A percentile compares a stretch with the other conserved stretches of the same genome.
Evolutionary conservation across 257 asterid species (phyloP).

Genomic region (Solanum corneliomulleri): DNA sequence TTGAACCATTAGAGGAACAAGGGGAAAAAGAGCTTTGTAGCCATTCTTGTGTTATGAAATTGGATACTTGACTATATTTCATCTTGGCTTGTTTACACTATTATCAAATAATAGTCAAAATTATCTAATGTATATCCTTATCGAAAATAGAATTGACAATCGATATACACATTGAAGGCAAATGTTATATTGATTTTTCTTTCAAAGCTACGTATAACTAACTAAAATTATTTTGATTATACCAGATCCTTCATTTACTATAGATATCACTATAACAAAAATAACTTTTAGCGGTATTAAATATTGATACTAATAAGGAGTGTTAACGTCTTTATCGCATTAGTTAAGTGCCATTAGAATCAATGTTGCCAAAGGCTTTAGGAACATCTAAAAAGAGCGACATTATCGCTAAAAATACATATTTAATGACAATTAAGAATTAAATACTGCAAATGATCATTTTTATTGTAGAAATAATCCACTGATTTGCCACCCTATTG

Average conservation of each 20-base stretch:
- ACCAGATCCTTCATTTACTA: no score
- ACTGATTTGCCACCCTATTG: background rate
- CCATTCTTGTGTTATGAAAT: conserved; percentile 32
- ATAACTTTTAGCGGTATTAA: no score
- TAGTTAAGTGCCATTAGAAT: no score
- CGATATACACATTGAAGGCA: background rate
- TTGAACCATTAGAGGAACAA: conserved; percentile 33
- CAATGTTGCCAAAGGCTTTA: no score
- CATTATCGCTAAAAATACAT: no score
- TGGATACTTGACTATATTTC: background rate
- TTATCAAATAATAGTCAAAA: background rate
- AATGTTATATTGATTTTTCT: background rate
- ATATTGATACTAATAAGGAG: no score
- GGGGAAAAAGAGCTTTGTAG: conserved; percentile 45
- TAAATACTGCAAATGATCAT: no score
- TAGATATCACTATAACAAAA: no score
- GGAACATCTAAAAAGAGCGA: no score
- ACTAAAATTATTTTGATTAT: background rate
- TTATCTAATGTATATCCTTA: background rate
- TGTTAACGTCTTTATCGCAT: no score
- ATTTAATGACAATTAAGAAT: no score
- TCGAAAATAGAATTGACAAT: background rate
- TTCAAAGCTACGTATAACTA: background rate
- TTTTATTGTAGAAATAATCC: no score
- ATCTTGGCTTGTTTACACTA: background rate